Evolutionary conservation across 352 stramenopile species (phyloP).

Genomic region (Pythium insidiosum): DNA sequence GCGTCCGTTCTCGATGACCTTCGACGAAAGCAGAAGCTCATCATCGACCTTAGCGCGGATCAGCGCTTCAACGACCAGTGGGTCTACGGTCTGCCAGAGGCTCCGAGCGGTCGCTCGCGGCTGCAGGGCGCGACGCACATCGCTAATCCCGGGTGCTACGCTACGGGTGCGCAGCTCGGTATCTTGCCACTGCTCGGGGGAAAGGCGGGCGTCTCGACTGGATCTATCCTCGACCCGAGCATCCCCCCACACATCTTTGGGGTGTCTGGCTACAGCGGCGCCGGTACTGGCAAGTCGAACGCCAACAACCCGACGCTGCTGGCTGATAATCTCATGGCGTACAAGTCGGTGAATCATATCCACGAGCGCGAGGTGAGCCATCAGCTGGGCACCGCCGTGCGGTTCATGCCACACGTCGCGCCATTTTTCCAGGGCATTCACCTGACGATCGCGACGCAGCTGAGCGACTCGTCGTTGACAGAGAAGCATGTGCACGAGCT

Average conservation of each 20-base stretch:
- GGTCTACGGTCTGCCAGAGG: slow-evolving; percentile 82
- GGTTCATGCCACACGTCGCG: slow-evolving; percentile 92
- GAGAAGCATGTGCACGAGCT: slow-evolving; percentile 67
- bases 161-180: slow-evolving; percentile 70
- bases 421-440: slow-evolving; percentile 93
- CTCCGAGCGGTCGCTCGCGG: slow-evolving; percentile 42
- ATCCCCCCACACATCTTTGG: slow-evolving; percentile 81
- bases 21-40: slow-evolving; percentile 57
- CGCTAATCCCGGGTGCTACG: slow-evolving; percentile 86
- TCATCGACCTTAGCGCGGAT: slow-evolving; percentile 86
- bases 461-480: slow-evolving; percentile 56
- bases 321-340: slow-evolving; percentile 83
- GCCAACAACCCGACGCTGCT: slow-evolving; percentile 79
- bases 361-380: slow-evolving; percentile 84
- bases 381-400: slow-evolving; percentile 73
- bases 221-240: slow-evolving; percentile 40
- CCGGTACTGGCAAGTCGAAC: slow-evolving; percentile 70
- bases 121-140: slow-evolving; percentile 73
- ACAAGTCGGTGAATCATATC: slow-evolving; percentile 89
- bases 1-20: slow-evolving; percentile 59
- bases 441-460: slow-evolving; percentile 78
- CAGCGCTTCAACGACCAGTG: slow-evolving; percentile 83
- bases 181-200: slow-evolving; percentile 71
- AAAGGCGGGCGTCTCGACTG: slow-evolving; percentile 35
- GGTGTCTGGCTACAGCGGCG: slow-evolving; percentile 85